Evolutionary conservation across 2,329 filamentous ascomycete species (phyloP), one percentile per base, ranked within the genome.

Genomic region (Colletotrichum noveboracense): DNA sequence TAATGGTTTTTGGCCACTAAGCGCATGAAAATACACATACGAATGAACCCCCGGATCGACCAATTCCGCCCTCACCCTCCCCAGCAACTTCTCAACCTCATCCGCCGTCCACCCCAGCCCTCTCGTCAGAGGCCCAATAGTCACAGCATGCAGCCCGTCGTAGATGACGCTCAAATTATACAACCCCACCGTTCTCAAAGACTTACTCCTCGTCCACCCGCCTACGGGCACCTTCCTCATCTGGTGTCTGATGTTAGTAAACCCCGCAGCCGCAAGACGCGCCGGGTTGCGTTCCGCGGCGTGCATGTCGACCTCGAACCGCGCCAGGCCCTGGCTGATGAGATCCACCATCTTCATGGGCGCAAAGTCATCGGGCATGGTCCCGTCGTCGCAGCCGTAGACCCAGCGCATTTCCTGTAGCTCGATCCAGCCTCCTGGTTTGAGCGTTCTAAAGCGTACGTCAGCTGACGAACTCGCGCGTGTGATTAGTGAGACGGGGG

Each of bases 201-300:
- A 78, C 66, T 83, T 82, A 43, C 88, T 84, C 76, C 85, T 87
- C 1, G 90, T 84, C 91, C 91, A 92, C 6, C 84, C 83, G 24
- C 89, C 90, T 43, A 89, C 84, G 0, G 91, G 91, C 43, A 91
- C 83, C 80, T 89, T 91, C 79, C 89, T 89, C 3, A 89, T 79
- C 18, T 82, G 83, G 79, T 92, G 86, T 26, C 87, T 84, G 13
- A 92, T 85, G 66, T 92, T 88, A 5, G 89, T 86, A 76, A 92
- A 92, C 0, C 91, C 91, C 3, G 86, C 89, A 28, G 87, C 85
- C 16, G 80, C 83, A 58, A 85, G 79, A 4, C 88, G 86, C n/a
- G 83, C 77, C 16, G 85, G 82, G 1, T 78, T 77, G 16, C 79
- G 80, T 1, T 84, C 83, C 5, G 88, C 87, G 3, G 82, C 78